Evolutionary conservation across 495 filamentous ascomycete genomes (phyloP).

Genomic region (Lophium mytilinum): DNA sequence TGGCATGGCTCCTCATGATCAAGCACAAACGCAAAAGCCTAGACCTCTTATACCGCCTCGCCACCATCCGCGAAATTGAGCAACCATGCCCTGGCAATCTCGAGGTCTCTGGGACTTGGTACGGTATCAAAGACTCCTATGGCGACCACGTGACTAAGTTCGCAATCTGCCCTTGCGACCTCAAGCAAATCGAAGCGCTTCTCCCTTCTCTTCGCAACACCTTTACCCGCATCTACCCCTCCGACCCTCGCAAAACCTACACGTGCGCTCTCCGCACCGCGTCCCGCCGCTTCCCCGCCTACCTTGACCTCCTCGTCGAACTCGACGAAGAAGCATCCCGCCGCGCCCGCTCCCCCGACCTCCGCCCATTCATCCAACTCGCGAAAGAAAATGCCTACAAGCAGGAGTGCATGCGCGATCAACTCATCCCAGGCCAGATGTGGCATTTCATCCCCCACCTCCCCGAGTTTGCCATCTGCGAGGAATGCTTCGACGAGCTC

Average conservation of each 20-base stretch:
- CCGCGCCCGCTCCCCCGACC: conserved; percentile 37
- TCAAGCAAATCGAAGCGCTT: conserved; percentile 30
- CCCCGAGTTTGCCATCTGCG: conserved; percentile 60
- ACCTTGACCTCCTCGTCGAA: conserved; percentile 53
- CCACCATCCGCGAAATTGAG: conserved; percentile 36
- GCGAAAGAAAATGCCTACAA: conserved; percentile 43
- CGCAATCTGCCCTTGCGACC: conserved; percentile 35
- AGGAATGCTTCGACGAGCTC: conserved; percentile 62
- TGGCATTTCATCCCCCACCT: conserved; percentile 59
- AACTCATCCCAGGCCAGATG: conserved; percentile 36
- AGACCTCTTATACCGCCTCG: conserved; percentile 47
- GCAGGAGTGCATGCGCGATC: conserved; percentile 49
- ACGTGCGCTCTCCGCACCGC: conserved; percentile 24
- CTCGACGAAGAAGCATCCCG: conserved; percentile 42
- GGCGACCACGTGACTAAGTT: conserved; percentile 47
- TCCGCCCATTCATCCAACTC: conserved; percentile 43
- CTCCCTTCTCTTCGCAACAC: conserved; percentile 30
- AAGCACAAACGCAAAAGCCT: conserved; percentile 47
- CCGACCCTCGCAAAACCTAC: conserved; percentile 3
- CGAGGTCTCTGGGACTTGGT: conserved; percentile 45
- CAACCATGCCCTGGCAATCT: conserved; percentile 46
- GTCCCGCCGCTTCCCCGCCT: conserved; percentile 42
- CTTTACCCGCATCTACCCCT: conserved; percentile 24
- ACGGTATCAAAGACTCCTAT: conserved; percentile 48
- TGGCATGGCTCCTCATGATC: conserved; percentile 57